A percentile compares a stretch with the other conserved stretches of the same genome.
Conservation (phyloP, 2,329 filamentous ascomycete species). For the Huntiella bhutanensis region DNA sequence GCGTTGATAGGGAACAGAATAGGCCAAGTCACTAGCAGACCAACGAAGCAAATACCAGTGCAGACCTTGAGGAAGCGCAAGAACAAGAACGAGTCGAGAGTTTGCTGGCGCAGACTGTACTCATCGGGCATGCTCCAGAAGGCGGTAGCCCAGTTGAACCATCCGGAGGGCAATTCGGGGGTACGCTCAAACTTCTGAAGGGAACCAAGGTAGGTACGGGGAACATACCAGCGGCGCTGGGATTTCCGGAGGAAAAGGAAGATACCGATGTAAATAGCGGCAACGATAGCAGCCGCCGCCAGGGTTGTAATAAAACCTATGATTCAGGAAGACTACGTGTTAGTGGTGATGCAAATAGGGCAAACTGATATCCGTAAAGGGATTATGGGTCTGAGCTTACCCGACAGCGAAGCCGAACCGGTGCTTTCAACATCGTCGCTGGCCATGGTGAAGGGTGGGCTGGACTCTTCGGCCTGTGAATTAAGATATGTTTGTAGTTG, state of each 20-base stretch:
- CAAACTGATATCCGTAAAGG: not conserved
- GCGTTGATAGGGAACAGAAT: conserved; percentile 72
- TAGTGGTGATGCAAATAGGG: not conserved
- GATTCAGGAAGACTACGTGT: not conserved
- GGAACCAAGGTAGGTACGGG: conserved; percentile 30
- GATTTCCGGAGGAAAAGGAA: conserved; percentile 28
- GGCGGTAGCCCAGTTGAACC: conserved; percentile 42
- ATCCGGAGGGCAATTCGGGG: conserved; percentile 33
- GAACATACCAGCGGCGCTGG: conserved; percentile 29
- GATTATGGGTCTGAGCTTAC: not conserved
- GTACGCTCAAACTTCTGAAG: conserved; percentile 33
- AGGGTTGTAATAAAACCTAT: conserved; percentile 26
- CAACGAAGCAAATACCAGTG: conserved; percentile 60
- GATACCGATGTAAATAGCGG: conserved; percentile 23
- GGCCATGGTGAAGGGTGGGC: conserved; percentile 4
- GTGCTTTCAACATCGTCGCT: conserved; percentile 3
- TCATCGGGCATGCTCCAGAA: conserved; percentile 50
- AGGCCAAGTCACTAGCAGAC: conserved; percentile 70
- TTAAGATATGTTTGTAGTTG: no score
- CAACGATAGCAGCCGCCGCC: conserved; percentile 26
- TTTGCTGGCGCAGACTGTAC: conserved; percentile 67
- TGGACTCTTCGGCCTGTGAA: no score
- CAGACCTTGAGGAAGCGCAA: conserved; percentile 60
- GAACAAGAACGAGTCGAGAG: conserved; percentile 70
- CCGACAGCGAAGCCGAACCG: conserved; percentile 9